These are phyloP conservation scores for Prunus campanulata DNA, from an alignment of 306 rosid genomes.

Conservation along the genomic window DNA sequence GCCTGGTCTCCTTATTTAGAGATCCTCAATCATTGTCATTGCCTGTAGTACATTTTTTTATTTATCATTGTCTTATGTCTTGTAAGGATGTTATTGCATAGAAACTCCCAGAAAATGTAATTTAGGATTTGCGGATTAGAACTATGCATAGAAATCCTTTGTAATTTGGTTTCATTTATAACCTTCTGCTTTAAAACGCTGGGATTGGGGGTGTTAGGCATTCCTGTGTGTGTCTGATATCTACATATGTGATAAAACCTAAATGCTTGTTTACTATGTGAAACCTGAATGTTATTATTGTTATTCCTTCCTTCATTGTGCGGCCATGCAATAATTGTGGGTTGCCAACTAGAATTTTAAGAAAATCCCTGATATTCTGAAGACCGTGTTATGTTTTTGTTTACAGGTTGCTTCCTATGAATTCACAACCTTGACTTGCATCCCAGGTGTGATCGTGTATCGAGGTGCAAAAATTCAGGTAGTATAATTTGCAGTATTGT, in stretches of 20 bases:
- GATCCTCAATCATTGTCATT: background rate
- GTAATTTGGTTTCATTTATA: background rate
- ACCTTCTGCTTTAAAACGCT: background rate
- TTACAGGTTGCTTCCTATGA: slow-evolving; percentile 96
- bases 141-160: background rate
- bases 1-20: background rate
- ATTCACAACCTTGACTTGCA: slow-evolving; percentile 95
- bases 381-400: slow-evolving; percentile 21
- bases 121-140: background rate
- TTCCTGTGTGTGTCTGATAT: background rate
- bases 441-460: slow-evolving; percentile 89
- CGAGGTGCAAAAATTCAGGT: slow-evolving; percentile 99
- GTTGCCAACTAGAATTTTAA: background rate
- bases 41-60: background rate
- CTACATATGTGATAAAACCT: background rate
- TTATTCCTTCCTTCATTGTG: background rate
- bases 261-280: background rate
- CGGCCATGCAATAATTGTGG: background rate
- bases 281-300: background rate
- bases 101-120: background rate
- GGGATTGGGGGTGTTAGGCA: background rate
- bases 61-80: background rate
- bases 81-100: background rate
- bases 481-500: background rate
- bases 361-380: slow-evolving; percentile 20